A percentile compares a stretch with the other conserved stretches of the same genome.
These are phyloP conservation scores for Fusarium nygamai DNA, from an alignment of 2,329 filamentous ascomycete genomes.

Conservation along the genomic window DNA sequence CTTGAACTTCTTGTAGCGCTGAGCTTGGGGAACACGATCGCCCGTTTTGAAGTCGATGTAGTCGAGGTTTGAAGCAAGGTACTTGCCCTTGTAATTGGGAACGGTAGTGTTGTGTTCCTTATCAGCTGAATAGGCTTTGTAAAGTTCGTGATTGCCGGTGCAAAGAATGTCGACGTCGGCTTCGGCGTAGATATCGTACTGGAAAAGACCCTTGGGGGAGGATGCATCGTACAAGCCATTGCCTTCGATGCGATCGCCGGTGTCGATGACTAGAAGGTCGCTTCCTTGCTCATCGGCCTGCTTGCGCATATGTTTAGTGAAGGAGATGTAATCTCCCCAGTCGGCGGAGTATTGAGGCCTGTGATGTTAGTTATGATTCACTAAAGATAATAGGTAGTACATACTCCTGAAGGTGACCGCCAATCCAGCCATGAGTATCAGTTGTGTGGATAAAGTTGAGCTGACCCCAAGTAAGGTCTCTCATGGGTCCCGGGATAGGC, in stretches of 20 bases:
- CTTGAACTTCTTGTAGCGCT: constrained; percentile 86
- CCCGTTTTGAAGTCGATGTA: constrained; percentile 80
- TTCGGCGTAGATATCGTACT: constrained; percentile 85
- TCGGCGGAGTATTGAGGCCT: constrained; percentile 93
- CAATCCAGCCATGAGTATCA: constrained; percentile 95
- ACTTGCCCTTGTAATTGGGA: constrained; percentile 81
- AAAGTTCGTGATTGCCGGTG: constrained; percentile 95
- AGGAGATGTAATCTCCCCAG: constrained; percentile 98
- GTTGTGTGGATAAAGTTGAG: constrained; percentile 98
- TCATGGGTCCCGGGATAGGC: constrained; percentile 82
- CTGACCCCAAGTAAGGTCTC: constrained; percentile 89
- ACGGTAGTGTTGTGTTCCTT: constrained; percentile 83
- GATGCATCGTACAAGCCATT: constrained; percentile 96
- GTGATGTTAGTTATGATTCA: constrained; percentile 9
- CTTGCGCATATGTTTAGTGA: constrained; percentile 82
- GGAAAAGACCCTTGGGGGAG: constrained; percentile 85
- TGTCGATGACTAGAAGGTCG: constrained; percentile 94
- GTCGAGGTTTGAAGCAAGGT: constrained; percentile 92
- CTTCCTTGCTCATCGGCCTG: constrained; percentile 80
- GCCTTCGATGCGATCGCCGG: constrained; percentile 91
- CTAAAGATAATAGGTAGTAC: constrained; percentile 22
- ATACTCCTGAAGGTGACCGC: constrained; percentile 90
- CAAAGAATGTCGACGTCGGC: constrained; percentile 87
- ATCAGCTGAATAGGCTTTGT: constrained; percentile 80
- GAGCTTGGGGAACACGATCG: constrained; percentile 78